phyloP scores from a whole-genome alignment of 768 basidiomycete species.

The Tricholoma hemisulphureum region DNA sequence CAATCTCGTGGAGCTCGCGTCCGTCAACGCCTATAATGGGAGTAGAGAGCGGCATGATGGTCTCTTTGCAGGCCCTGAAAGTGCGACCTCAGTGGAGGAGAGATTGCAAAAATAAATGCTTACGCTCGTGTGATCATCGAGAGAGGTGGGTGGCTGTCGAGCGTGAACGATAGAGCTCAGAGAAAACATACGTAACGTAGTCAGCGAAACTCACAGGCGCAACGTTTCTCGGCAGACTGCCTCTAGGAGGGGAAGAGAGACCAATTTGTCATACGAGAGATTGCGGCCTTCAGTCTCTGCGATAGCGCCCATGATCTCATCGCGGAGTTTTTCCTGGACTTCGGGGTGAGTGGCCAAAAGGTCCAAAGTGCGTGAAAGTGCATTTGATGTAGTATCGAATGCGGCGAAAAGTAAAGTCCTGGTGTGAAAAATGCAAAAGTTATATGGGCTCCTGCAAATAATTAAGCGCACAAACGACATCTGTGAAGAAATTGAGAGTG shows the following conservation, averaged over 20 bases:
- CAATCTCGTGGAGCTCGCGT: slow-evolving; percentile 24
- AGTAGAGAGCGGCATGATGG: slow-evolving; percentile 33
- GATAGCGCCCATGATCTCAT: slow-evolving; percentile 18
- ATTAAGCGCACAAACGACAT: slow-evolving; percentile 13
- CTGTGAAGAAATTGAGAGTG: not conserved
- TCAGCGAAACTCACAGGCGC: slow-evolving; percentile 16
- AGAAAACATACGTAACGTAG: not conserved
- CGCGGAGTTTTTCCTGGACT: too few species aligned
- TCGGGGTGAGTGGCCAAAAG: too few species aligned
- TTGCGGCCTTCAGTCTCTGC: too few species aligned
- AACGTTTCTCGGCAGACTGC: slow-evolving; percentile 16
- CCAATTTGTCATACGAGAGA: too few species aligned
- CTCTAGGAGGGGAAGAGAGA: slow-evolving; percentile 20
- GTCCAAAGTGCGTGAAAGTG: slow-evolving; percentile 27
- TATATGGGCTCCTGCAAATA: not conserved
- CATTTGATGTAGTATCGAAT: slow-evolving; percentile 34
- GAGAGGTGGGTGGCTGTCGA: not conserved
- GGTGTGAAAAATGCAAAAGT: not conserved
- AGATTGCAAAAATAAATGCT: too few species aligned
- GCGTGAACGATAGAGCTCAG: not conserved
- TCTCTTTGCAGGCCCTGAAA: slow-evolving; percentile 28
- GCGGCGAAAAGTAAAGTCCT: slow-evolving; percentile 32
- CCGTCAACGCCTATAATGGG: too few species aligned
- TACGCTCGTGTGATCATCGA: not conserved
- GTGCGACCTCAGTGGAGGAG: not conserved